Evolutionary conservation across 495 filamentous ascomycete genomes (phyloP), one percentile per base, ranked within the genome.

Genomic region (Neurospora tetrasperma): DNA sequence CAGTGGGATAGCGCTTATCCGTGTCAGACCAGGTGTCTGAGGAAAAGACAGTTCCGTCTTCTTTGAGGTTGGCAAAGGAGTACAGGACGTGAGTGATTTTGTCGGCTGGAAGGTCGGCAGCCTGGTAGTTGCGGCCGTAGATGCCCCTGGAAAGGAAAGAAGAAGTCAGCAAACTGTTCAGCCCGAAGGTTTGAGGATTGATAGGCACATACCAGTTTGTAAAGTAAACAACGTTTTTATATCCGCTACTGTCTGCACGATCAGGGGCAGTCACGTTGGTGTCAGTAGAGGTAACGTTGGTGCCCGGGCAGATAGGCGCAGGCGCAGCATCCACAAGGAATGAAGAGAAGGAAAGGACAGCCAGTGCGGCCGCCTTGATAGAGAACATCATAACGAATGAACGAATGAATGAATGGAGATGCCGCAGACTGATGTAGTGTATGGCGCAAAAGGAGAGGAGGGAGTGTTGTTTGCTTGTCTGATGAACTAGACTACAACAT

Each of bases 31-130:
- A 90, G 1, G 78, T 72, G 74, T 91, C 89, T 0, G 87, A 79
- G 43, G 83, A 82, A 72, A 86, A 93, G 83, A 97, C 94, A 80
- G 94, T 90, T 31, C 95, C 95, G 41, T 91, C 90, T 0, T 90
- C 84, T 0, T 86, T 85, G n/a, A 97, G 82, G 78, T 97, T 95
- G 73, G 92, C 93, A 79, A 98, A 98, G 41, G 94, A 87, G 79
- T 97, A 97, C 8, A 97, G 86, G 4, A 98, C 85, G 79, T 97
- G 94, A 7, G 93, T 97, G 73, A 98, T 81, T 73, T 97, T 87
- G 18, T 89, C 85, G 1, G 88, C 92, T 0, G 94, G 94, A 31
- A 98, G 85, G 76, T 95, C 89, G 71, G 92, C 87, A 3, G 93
- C 92, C 71, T 94, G 87, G 80, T 94, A 93, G 75, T 92, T 89